Conservation (phyloP, 1,284 basidiomycete genomes). For the Wallemia hederae region DNA sequence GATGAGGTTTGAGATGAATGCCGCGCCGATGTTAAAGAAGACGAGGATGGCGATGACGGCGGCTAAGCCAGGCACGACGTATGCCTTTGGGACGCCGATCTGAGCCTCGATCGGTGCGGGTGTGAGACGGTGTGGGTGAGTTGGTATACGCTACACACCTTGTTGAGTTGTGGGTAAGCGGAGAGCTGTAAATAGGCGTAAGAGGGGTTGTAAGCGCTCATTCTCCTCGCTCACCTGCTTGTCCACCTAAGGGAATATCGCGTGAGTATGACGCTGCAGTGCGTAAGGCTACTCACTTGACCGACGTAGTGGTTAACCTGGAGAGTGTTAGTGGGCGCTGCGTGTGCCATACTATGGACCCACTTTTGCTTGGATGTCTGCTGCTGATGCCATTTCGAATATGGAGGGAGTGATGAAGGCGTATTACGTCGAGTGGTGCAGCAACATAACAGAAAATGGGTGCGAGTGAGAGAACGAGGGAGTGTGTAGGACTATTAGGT, state of each 20-base stretch:
- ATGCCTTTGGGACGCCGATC: slow-evolving; percentile 14
- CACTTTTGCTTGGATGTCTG: not conserved
- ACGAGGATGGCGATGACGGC: slow-evolving; percentile 13
- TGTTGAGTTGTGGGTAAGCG: not conserved
- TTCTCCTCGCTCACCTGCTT: not conserved
- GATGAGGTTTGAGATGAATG: slow-evolving; percentile 8
- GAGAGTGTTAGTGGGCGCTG: not conserved
- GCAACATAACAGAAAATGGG: too few species aligned
- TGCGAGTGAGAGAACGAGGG: too few species aligned
- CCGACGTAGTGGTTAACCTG: not conserved
- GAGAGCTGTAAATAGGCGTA: not conserved
- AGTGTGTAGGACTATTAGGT: too few species aligned
- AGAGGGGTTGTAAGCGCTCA: slow-evolving; percentile 11
- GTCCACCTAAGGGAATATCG: not conserved
- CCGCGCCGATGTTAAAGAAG: slow-evolving; percentile 15
- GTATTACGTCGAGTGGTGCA: not conserved
- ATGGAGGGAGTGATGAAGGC: not conserved
- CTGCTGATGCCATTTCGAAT: not conserved
- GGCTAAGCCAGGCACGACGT: slow-evolving; percentile 13
- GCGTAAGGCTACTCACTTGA: not conserved
- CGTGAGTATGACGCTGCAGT: not conserved
- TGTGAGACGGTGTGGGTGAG: slow-evolving; percentile 11
- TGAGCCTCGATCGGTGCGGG: slow-evolving; percentile 15
- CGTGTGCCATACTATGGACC: not conserved
- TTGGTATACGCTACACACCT: not conserved